Conservation (phyloP, 148 eudicot genomes). For the Persicaria tinctoria region DNA sequence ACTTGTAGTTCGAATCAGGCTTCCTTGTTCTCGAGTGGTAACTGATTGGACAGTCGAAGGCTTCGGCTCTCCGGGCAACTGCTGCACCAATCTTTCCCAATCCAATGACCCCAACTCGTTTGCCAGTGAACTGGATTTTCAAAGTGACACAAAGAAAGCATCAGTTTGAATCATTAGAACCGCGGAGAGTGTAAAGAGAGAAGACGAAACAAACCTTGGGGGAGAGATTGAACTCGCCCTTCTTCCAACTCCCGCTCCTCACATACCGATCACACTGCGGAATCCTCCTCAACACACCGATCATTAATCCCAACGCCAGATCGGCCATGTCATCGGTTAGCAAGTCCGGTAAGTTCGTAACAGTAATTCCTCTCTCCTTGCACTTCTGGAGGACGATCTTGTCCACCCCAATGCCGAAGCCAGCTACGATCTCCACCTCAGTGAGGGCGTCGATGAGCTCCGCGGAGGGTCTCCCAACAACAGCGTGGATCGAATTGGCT, state of each 20-base stretch:
- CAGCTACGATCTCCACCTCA: constrained; percentile 54
- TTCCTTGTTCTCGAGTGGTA: constrained; percentile 42
- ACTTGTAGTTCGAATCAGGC: constrained; percentile 33
- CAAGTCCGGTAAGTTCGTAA: constrained; percentile 30
- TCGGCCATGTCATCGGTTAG: constrained; percentile 71
- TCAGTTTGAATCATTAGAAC: not conserved
- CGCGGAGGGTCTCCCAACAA: constrained; percentile 40
- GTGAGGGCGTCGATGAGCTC: constrained; percentile 56
- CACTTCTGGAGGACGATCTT: constrained; percentile 65
- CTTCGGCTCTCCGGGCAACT: constrained; percentile 67
- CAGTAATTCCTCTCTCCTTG: constrained; percentile 59
- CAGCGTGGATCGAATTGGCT: constrained; percentile 38
- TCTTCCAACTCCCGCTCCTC: constrained; percentile 64
- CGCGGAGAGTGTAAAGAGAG: not conserved
- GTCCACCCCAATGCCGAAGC: constrained; percentile 56
- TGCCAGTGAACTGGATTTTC: constrained; percentile 61
- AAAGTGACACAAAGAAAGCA: not conserved
- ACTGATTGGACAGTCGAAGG: constrained; percentile 17
- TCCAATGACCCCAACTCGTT: constrained; percentile 73
- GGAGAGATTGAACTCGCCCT: constrained; percentile 22
- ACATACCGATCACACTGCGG: constrained; percentile 64
- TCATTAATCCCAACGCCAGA: constrained; percentile 57
- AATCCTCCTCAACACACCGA: constrained; percentile 51
- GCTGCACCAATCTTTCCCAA: constrained; percentile 72
- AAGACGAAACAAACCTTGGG: constrained; percentile 27